Conservation (phyloP, 2,329 filamentous ascomycete genomes). For the Nothophoma quercina region DNA sequence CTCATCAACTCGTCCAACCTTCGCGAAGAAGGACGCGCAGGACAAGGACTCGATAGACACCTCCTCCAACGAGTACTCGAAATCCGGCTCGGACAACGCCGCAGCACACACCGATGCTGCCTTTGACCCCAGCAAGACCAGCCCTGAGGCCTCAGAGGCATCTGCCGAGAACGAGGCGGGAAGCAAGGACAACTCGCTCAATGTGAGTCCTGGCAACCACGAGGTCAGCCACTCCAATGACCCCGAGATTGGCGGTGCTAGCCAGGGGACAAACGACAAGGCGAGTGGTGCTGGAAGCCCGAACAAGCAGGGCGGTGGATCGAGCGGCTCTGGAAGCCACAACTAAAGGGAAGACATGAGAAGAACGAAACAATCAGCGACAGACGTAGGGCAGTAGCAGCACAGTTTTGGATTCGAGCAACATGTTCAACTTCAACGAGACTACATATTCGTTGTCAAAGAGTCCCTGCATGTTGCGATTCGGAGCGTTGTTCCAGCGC, state of each 20-base stretch:
- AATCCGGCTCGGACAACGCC: slow-evolving; percentile 69
- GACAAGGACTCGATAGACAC: slow-evolving; percentile 69
- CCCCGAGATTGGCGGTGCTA: slow-evolving; percentile 47
- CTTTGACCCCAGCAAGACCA: slow-evolving; percentile 72
- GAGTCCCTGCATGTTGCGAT: too few relatives aligned
- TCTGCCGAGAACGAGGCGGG: slow-evolving; percentile 48
- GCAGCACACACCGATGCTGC: slow-evolving; percentile 67
- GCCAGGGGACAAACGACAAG: slow-evolving; percentile 44
- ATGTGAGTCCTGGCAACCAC: slow-evolving; percentile 68
- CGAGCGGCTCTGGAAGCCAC: slow-evolving; percentile 28
- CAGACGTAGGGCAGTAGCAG: not conserved
- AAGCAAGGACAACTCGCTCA: slow-evolving; percentile 52
- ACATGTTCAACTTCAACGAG: too few relatives aligned
- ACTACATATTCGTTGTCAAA: too few relatives aligned
- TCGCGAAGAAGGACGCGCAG: slow-evolving; percentile 53
- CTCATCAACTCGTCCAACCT: slow-evolving; percentile 30
- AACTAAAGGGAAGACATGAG: not conserved
- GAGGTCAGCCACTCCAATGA: slow-evolving; percentile 62
- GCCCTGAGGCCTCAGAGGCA: slow-evolving; percentile 67
- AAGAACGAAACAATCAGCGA: not conserved
- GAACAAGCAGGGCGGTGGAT: slow-evolving; percentile 47
- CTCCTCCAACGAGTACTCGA: slow-evolving; percentile 70
- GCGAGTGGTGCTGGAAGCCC: slow-evolving; percentile 48
- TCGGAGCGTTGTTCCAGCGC: too few relatives aligned
- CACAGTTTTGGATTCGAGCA: not conserved